Conservation (phyloP, 805 yeast species). For the Ogataea siamensis region DNA sequence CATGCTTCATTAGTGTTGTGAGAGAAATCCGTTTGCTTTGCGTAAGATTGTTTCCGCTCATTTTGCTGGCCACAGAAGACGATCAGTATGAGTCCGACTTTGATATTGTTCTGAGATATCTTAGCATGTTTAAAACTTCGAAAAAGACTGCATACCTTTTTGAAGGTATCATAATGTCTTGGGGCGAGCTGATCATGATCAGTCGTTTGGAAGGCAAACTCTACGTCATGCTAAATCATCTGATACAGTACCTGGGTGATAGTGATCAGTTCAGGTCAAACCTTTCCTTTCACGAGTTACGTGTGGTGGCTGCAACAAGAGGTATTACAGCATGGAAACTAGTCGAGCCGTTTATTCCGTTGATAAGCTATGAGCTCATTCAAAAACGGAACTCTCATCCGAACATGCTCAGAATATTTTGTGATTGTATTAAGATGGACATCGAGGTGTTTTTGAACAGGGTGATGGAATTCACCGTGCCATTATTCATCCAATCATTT, state of each 20-base stretch:
- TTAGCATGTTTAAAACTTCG: constrained; percentile 43
- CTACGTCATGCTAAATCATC: constrained; percentile 60
- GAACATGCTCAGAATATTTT: constrained; percentile 53
- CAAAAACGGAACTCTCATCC: constrained; percentile 50
- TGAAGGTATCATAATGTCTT: constrained; percentile 57
- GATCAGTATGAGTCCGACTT: constrained; percentile 43
- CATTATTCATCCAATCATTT: constrained; percentile 67
- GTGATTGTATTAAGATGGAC: constrained; percentile 64
- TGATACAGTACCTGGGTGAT: constrained; percentile 67
- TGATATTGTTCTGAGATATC: constrained; percentile 40
- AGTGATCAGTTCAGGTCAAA: constrained; percentile 63
- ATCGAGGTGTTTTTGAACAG: constrained; percentile 60
- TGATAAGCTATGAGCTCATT: constrained; percentile 62
- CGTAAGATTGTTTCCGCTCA: constrained; percentile 52
- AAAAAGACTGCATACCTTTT: constrained; percentile 40
- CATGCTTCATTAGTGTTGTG: constrained; percentile 40
- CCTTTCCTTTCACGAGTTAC: constrained; percentile 63
- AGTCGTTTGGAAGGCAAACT: constrained; percentile 62
- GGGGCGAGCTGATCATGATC: constrained; percentile 64
- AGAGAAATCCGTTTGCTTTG: constrained; percentile 57
- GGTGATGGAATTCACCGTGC: constrained; percentile 72
- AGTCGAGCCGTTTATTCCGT: constrained; percentile 74
- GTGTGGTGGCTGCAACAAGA: constrained; percentile 54
- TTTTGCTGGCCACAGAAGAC: constrained; percentile 41
- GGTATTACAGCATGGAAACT: constrained; percentile 73